A percentile compares a stretch with the other conserved stretches of the same genome.
These are phyloP conservation scores for Helicocarpus griseus DNA, from an alignment of 2,329 filamentous ascomycete species.

Conservation along the genomic window DNA sequence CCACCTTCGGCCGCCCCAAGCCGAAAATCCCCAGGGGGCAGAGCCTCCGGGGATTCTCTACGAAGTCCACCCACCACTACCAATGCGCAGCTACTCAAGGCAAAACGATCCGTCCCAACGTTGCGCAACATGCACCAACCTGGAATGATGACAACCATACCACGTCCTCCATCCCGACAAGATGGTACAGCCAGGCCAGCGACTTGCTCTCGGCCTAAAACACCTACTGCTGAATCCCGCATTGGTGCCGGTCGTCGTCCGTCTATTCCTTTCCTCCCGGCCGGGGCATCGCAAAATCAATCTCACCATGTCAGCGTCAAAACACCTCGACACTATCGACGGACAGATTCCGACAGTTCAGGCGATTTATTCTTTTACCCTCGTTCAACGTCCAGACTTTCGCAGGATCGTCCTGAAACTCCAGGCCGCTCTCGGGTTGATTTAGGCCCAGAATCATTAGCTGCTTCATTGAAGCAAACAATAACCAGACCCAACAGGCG, in stretches of 20 bases:
- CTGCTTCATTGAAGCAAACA: slow-evolving; percentile 54
- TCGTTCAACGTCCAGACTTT: slow-evolving; percentile 32
- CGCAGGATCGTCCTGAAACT: slow-evolving; percentile 38
- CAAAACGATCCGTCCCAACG: slow-evolving; percentile 52
- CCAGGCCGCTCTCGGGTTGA: slow-evolving; percentile 38
- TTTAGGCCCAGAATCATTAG: slow-evolving; percentile 40
- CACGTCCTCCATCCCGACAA: slow-evolving; percentile 29
- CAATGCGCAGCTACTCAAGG: slow-evolving; percentile 45
- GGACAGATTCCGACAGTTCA: slow-evolving; percentile 70
- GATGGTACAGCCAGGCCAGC: slow-evolving; percentile 25
- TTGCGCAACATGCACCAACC: slow-evolving; percentile 39
- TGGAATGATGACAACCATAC: slow-evolving; percentile 22
- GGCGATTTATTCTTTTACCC: slow-evolving; percentile 39
- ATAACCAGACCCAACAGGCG: slow-evolving; percentile 62
- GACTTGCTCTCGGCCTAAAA: slow-evolving; percentile 50
- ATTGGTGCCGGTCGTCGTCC: slow-evolving; percentile 43
- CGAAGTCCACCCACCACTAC: slow-evolving; percentile 42
- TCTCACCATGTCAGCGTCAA: slow-evolving; percentile 72
- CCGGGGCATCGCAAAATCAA: slow-evolving; percentile 61
- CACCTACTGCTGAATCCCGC: slow-evolving; percentile 46
- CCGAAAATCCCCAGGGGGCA: slow-evolving; percentile 46
- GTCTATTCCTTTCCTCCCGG: slow-evolving; percentile 67
- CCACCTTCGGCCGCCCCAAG: slow-evolving; percentile 51
- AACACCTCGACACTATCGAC: slow-evolving; percentile 59
- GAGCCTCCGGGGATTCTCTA: slow-evolving; percentile 26